Evolutionary conservation across 768 basidiomycete genomes (phyloP).

Genomic region (Auriculariales sp.): DNA sequence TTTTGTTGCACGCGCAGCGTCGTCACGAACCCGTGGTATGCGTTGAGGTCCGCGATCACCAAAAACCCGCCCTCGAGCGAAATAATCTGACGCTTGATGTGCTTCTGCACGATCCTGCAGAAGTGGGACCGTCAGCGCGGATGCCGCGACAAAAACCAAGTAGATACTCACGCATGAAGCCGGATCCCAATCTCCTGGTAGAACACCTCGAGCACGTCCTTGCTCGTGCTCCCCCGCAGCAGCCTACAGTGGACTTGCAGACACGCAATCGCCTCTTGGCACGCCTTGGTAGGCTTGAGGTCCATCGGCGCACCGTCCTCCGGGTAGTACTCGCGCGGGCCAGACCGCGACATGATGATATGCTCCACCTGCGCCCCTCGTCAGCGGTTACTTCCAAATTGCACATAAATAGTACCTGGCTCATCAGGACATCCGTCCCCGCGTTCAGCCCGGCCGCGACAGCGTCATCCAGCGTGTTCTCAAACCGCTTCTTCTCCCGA

Average conservation of each 20-base stretch:
- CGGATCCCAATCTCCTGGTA: slow-evolving; percentile 95
- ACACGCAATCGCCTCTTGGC: slow-evolving; percentile 79
- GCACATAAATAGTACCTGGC: slow-evolving; percentile 40
- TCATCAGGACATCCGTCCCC: slow-evolving; percentile 91
- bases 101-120: slow-evolving; percentile 79
- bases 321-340: slow-evolving; percentile 82
- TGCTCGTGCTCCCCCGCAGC: slow-evolving; percentile 83
- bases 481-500: slow-evolving; percentile 93
- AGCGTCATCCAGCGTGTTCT: slow-evolving; percentile 80
- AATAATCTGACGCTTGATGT: slow-evolving; percentile 94
- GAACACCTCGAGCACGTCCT: slow-evolving; percentile 94
- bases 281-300: slow-evolving; percentile 74
- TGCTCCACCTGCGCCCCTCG: slow-evolving; percentile 62
- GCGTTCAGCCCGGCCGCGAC: slow-evolving; percentile 90
- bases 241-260: slow-evolving; percentile 84
- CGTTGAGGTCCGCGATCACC: slow-evolving; percentile 90
- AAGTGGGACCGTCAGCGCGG: background rate
- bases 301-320: slow-evolving; percentile 67
- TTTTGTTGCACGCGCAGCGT: slow-evolving; percentile 29
- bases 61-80: slow-evolving; percentile 89
- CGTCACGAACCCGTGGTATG: slow-evolving; percentile 79
- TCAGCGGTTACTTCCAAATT: background rate
- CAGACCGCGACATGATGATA: slow-evolving; percentile 70
- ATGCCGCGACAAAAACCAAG: slow-evolving; percentile 9
- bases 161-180: slow-evolving; percentile 49